phyloP scores from a whole-genome alignment of 1,139 yeast genomes.

The Chernovozyma sophiae-reginae region DNA sequence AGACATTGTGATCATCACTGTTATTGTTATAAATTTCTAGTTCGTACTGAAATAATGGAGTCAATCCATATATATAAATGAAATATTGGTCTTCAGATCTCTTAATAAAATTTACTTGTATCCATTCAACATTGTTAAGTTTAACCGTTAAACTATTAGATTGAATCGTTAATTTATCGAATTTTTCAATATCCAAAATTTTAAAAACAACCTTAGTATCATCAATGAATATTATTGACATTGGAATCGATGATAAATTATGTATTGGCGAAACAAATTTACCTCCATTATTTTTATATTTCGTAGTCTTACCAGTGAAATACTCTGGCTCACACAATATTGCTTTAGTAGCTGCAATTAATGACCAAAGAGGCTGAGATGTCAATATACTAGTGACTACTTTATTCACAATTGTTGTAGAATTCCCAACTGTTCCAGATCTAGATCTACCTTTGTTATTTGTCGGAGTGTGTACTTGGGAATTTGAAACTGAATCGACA shows the following conservation, averaged over 20 bases:
- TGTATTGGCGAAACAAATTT: conserved; percentile 9
- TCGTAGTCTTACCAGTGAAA: conserved; percentile 51
- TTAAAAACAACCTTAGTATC: conserved; percentile 39
- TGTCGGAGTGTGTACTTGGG: background rate
- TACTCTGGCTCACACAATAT: conserved; percentile 46
- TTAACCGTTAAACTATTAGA: conserved; percentile 39
- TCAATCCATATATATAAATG: conserved; percentile 54
- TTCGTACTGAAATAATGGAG: conserved; percentile 66
- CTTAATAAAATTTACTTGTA: conserved; percentile 38
- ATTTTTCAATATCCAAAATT: conserved; percentile 26
- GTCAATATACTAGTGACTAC: conserved; percentile 15
- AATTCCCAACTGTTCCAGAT: conserved; percentile 8
- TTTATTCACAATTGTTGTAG: conserved; percentile 29
- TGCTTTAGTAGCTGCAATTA: conserved; percentile 58
- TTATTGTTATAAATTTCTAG: conserved; percentile 47
- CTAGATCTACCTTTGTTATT: conserved; percentile 2
- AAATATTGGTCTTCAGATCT: conserved; percentile 38
- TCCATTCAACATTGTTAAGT: conserved; percentile 63
- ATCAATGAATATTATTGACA: conserved; percentile 28
- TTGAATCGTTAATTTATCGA: conserved; percentile 11
- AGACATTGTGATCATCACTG: background rate
- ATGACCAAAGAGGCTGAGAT: conserved; percentile 65
- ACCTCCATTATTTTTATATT: conserved; percentile 18
- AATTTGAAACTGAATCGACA: no score
- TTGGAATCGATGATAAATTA: conserved; percentile 9